phyloP scores from a whole-genome alignment of 1,139 yeast species.

The Torulaspora pretoriensis region DNA sequence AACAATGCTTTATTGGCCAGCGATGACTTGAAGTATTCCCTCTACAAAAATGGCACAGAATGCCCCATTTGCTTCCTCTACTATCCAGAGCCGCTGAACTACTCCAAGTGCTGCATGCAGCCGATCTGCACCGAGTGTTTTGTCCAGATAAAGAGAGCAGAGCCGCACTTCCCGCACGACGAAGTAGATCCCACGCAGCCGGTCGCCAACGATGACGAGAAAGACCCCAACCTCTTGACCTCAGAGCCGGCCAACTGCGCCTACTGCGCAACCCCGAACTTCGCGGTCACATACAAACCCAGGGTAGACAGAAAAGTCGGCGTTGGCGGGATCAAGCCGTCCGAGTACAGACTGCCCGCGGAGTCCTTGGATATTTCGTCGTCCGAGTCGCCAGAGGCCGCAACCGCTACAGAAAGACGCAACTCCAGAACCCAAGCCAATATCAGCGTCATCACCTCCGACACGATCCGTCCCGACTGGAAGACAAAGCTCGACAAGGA shows the following conservation, averaged over 20 bases:
- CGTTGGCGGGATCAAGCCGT: constrained; percentile 34
- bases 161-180: constrained; percentile 94
- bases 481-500: constrained; percentile 67
- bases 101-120: constrained; percentile 87
- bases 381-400: neutral
- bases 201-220: constrained; percentile 36
- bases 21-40: constrained; percentile 42
- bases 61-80: constrained; percentile 93
- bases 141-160: constrained; percentile 87
- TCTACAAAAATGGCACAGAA: constrained; percentile 67
- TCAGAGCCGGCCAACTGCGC: constrained; percentile 92
- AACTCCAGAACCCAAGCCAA: constrained; percentile 57
- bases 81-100: constrained; percentile 74
- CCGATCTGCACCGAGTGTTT: constrained; percentile 96
- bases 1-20: constrained; percentile 37
- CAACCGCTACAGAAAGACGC: constrained; percentile 31
- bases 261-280: constrained; percentile 82
- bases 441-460: constrained; percentile 69
- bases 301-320: constrained; percentile 56
- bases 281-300: constrained; percentile 77
- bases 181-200: constrained; percentile 39
- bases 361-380: neutral
- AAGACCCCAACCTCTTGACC: constrained; percentile 58
- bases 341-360: constrained; percentile 10
- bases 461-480: constrained; percentile 90